Evolutionary conservation across 1,284 basidiomycete species (phyloP).

Genomic region (Microbotryomycetes sp.): DNA sequence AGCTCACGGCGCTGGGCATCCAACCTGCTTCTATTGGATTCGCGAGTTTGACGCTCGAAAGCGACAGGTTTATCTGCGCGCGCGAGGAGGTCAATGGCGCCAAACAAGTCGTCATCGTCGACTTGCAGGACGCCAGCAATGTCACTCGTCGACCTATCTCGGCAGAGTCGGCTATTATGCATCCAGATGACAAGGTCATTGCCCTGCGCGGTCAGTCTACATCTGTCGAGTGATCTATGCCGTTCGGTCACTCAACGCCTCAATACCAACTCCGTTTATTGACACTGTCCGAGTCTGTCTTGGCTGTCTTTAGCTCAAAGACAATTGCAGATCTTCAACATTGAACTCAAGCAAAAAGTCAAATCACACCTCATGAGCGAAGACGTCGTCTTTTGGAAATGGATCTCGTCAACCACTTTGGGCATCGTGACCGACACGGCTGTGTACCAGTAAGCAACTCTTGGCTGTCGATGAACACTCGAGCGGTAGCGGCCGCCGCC

Average conservation of each 20-base stretch:
- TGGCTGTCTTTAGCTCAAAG: conserved; percentile 59
- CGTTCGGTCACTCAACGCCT: background rate
- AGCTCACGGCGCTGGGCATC: conserved; percentile 92
- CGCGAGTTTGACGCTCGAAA: conserved; percentile 92
- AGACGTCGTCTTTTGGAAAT: conserved; percentile 98
- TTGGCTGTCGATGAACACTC: conserved; percentile 56
- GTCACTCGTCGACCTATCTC: conserved; percentile 93
- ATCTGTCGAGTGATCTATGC: background rate
- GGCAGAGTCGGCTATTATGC: conserved; percentile 98
- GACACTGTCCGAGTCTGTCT: background rate
- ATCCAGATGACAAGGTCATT: conserved; percentile 92
- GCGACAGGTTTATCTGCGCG: conserved; percentile 87
- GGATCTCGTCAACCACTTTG: conserved; percentile 84
- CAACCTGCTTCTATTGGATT: conserved; percentile 96
- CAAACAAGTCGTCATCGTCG: conserved; percentile 95
- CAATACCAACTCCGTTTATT: too few species aligned
- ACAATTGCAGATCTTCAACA: conserved; percentile 97
- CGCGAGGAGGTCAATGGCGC: conserved; percentile 42
- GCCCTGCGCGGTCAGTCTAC: conserved; percentile 72
- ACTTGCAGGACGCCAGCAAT: conserved; percentile 92
- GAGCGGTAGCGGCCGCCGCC: too few species aligned
- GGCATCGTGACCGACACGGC: conserved; percentile 93
- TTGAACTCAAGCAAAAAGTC: conserved; percentile 94
- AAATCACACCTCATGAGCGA: conserved; percentile 92
- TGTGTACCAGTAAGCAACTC: conserved; percentile 78